Evolutionary conservation across 2,329 filamentous ascomycete species (phyloP), one percentile per base, ranked within the genome.

Genomic region (Mycosphaerella sp.): DNA sequence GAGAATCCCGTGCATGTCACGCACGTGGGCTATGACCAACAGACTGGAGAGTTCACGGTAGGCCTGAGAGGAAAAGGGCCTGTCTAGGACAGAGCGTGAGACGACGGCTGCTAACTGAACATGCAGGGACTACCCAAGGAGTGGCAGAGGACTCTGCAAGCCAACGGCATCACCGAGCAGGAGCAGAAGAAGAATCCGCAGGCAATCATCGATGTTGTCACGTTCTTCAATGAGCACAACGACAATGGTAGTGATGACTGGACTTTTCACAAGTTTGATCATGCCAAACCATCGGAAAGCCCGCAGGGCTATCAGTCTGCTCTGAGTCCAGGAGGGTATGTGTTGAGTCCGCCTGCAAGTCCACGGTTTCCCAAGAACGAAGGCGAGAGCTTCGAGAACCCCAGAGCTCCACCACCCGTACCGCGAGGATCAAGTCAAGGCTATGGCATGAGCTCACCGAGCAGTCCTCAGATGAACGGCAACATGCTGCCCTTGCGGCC

Each of bases 1-100:
- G 90, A 95, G 71, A 97, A 98, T 64, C 93, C 93, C 43, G 89
- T 97, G 54, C 93, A 97, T 72, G 88, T 98, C 63, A 97, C 91
- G 51, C 93, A 98, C 71, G 93, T 98, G 59, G 91, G 91, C 62
- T 96, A 95, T 69, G 91, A 98, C 71, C 95, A 93, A 72, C 80
- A 87, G 64, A 97, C 93, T 3, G 93, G 93, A 60, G 88, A 95
- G 72, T 98, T 95, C 70, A 97, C 91, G 52, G 89, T 95, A 77
- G 66, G 84, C 79, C 47, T 14, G 40, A 25, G 27, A 39, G 27
- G 8, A n/a, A 21, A 17, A 41, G 18, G 8, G 39, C 8, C 6
- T 21, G 17, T 25, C 4, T 53, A 61, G 56, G 28, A 48, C 10
- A 36, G 12, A 9, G 35, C 32, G 10, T 17, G 17, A 17, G 8